phyloP scores from a whole-genome alignment of 2,329 filamentous ascomycete genomes.

The Macrophomina pseudophaseolina region DNA sequence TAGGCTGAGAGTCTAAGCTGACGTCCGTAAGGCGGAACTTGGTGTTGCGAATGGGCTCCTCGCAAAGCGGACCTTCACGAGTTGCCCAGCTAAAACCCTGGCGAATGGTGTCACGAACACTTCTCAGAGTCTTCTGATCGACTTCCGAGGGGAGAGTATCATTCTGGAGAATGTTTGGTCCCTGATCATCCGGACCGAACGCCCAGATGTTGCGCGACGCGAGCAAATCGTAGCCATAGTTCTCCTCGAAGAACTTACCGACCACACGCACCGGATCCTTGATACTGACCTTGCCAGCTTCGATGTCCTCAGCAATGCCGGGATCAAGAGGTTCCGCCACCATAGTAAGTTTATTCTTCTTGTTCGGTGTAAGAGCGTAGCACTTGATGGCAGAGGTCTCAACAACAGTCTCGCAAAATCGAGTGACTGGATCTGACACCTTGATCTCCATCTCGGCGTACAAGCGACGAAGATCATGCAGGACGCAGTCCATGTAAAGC shows the following conservation, averaged over 20 bases:
- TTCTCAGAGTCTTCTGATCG: conserved; percentile 86
- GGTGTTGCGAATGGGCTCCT: conserved; percentile 98
- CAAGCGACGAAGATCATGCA: conserved; percentile 89
- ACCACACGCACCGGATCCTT: conserved; percentile 91
- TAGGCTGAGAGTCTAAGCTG: conserved; percentile 82
- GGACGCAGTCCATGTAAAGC: conserved; percentile 99
- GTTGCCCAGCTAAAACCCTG: conserved; percentile 98
- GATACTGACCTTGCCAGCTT: conserved; percentile 87
- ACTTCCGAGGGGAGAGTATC: conserved; percentile 94
- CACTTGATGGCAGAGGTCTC: conserved; percentile 98
- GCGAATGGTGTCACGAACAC: conserved; percentile 87
- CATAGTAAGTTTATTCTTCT: conserved; percentile 99
- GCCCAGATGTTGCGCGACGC: conserved; percentile 97
- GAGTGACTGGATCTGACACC: conserved; percentile 94
- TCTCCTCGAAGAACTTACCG: conserved; percentile 95
- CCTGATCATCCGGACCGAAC: conserved; percentile 93
- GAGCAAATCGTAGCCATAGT: conserved; percentile 95
- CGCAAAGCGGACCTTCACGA: conserved; percentile 91
- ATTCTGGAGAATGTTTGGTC: conserved; percentile 94
- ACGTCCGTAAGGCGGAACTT: conserved; percentile 97
- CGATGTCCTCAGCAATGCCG: conserved; percentile 93
- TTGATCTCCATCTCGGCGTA: conserved; percentile 99
- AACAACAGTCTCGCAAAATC: conserved; percentile 97
- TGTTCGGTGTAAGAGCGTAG: conserved; percentile 96
- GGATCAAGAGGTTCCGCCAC: conserved; percentile 94